Evolutionary conservation across 192 early-diverging fungal species (phyloP).

Genomic region (Linderina pennispora): DNA sequence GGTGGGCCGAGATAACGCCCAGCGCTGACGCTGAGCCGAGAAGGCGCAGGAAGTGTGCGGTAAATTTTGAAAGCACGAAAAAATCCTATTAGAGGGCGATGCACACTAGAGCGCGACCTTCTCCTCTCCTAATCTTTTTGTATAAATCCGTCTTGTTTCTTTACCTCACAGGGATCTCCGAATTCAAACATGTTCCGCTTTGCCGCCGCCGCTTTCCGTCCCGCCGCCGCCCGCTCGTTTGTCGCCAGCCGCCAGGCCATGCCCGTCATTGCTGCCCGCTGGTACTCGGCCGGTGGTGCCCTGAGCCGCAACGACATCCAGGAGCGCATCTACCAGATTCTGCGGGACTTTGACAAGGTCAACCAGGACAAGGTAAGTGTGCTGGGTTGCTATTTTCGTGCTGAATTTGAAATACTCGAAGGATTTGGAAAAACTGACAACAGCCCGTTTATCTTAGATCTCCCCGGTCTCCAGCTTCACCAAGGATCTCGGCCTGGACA

Average conservation of each 20-base stretch:
- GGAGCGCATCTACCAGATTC: slow-evolving; percentile 78
- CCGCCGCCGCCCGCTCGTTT: background rate
- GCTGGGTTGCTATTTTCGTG: background rate
- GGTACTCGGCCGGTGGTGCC: slow-evolving; percentile 68
- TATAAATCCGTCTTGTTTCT: no score
- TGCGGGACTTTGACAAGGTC: slow-evolving; percentile 97
- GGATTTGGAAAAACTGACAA: background rate
- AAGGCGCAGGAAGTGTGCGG: no score
- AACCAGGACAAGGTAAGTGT: slow-evolving; percentile 76
- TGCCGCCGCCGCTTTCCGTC: background rate
- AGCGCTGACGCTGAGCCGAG: no score
- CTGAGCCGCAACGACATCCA: slow-evolving; percentile 69
- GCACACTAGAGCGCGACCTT: no score
- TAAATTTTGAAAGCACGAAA: no score
- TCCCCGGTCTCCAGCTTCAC: slow-evolving; percentile 78
- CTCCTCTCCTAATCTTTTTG: no score
- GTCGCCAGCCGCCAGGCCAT: background rate
- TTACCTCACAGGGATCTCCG: no score
- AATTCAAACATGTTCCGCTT: slow-evolving; percentile 7
- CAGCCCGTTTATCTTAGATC: slow-evolving; percentile 54
- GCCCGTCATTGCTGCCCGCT: slow-evolving; percentile 38
- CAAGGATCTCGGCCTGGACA: slow-evolving; percentile 93
- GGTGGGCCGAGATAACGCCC: no score
- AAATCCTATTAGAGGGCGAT: no score
- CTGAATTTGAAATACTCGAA: background rate